These are phyloP conservation scores for Melastoma candidum DNA, from an alignment of 441 rosid species.

Conservation along the genomic window DNA sequence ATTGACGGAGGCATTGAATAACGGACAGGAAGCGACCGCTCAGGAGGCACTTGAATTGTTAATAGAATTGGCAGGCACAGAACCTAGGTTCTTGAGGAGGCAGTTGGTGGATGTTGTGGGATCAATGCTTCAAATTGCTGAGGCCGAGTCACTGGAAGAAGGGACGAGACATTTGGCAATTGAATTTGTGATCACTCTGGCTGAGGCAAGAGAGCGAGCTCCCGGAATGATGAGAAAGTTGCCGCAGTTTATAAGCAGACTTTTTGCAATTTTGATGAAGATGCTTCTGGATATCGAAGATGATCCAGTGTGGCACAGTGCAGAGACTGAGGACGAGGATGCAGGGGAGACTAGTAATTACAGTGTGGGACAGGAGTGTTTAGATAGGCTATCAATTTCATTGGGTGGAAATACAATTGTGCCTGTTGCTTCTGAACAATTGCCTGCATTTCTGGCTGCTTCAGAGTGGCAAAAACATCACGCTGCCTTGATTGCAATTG, in stretches of 20 bases:
- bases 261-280: conserved; percentile 80
- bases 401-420: conserved; percentile 94
- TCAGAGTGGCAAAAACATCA: conserved; percentile 99
- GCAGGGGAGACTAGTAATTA: conserved; percentile 93
- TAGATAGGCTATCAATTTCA: conserved; percentile 89
- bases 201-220: conserved; percentile 94
- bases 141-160: conserved; percentile 90
- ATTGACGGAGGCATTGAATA: conserved; percentile 83
- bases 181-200: conserved; percentile 87
- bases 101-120: conserved; percentile 88
- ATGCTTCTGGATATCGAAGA: conserved; percentile 91
- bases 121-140: conserved; percentile 91
- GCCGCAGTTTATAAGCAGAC: conserved; percentile 85
- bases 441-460: conserved; percentile 80
- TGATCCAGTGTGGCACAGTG: conserved; percentile 87
- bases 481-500: conserved; percentile 91
- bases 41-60: conserved; percentile 93
- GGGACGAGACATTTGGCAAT: conserved; percentile 87
- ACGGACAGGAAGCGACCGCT: conserved; percentile 85
- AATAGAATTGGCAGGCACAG: conserved; percentile 94
- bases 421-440: conserved; percentile 91
- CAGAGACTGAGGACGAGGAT: conserved; percentile 89
- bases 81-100: conserved; percentile 82
- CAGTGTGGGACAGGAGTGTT: conserved; percentile 92
- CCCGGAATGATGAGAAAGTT: conserved; percentile 99